Evolutionary conservation across 2,329 filamentous ascomycete species (phyloP).

Genomic region (Onygenales sp.): DNA sequence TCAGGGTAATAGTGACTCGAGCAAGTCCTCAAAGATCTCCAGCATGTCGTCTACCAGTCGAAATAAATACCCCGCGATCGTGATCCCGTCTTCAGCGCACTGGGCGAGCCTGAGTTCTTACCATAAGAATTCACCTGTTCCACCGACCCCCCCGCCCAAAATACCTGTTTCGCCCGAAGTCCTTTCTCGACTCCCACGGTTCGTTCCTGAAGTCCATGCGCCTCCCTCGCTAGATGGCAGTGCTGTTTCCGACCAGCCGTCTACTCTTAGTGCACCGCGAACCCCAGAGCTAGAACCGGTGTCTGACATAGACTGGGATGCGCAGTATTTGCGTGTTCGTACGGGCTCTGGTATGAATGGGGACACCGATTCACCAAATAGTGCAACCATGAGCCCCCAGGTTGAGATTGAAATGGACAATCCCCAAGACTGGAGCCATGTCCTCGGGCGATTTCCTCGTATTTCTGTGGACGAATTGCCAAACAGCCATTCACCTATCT

Average conservation of each 20-base stretch:
- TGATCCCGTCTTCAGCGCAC: slow-evolving; percentile 43
- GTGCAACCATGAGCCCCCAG: slow-evolving; percentile 19
- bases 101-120: background rate
- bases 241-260: slow-evolving; percentile 77
- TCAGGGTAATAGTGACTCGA: slow-evolving; percentile 34
- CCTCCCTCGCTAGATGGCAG: slow-evolving; percentile 87
- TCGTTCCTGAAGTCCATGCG: slow-evolving; percentile 65
- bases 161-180: slow-evolving; percentile 69
- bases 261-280: slow-evolving; percentile 70
- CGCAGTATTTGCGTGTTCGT: slow-evolving; percentile 24
- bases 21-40: slow-evolving; percentile 32
- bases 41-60: slow-evolving; percentile 30
- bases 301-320: slow-evolving; percentile 53
- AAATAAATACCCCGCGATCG: slow-evolving; percentile 47
- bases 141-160: slow-evolving; percentile 41
- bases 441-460: slow-evolving; percentile 31
- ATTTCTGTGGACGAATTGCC: slow-evolving; percentile 23
- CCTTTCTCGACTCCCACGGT: slow-evolving; percentile 60
- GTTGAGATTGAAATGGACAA: slow-evolving; percentile 31
- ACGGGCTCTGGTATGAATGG: slow-evolving; percentile 23
- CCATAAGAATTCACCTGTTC: slow-evolving; percentile 38
- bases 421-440: slow-evolving; percentile 51
- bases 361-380: slow-evolving; percentile 14
- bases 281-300: slow-evolving; percentile 62
- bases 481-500: slow-evolving; percentile 12